These are phyloP conservation scores for Camellia lanceoleosa DNA, from an alignment of 148 eudicot genomes.

Conservation along the genomic window DNA sequence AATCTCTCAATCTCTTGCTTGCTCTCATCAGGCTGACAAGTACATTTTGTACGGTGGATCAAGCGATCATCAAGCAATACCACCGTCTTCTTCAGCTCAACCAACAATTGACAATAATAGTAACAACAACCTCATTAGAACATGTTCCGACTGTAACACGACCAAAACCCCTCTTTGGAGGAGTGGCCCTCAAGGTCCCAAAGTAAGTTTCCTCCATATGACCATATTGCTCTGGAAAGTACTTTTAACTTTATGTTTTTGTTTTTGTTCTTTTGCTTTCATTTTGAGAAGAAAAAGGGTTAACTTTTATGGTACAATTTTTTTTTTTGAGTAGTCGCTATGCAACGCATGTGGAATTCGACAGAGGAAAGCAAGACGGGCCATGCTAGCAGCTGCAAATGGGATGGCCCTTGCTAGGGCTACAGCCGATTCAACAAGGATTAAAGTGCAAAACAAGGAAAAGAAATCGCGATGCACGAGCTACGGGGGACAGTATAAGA, in stretches of 20 bases:
- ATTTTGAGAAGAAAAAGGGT: neutral
- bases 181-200: constrained; percentile 67
- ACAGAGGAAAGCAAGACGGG: constrained; percentile 56
- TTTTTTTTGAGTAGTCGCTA: constrained; percentile 31
- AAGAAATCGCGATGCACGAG: constrained; percentile 14
- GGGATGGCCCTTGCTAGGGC: neutral
- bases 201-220: constrained; percentile 24
- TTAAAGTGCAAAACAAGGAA: constrained; percentile 16
- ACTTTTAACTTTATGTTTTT: neutral
- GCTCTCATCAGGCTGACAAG: constrained; percentile 6
- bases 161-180: constrained; percentile 67
- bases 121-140: constrained; percentile 25
- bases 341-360: constrained; percentile 68
- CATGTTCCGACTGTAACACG: constrained; percentile 51
- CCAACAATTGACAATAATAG: neutral
- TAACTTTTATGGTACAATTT: neutral
- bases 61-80: constrained; percentile 1
- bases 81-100: neutral
- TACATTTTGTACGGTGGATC: neutral
- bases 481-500: constrained; percentile 28
- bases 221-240: neutral
- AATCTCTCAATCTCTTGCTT: neutral
- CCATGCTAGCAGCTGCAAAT: constrained; percentile 37
- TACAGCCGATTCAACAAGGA: neutral
- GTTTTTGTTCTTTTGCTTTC: neutral